These are phyloP conservation scores for Venturia oleaginea DNA, from an alignment of 2,329 filamentous ascomycete genomes.

Conservation along the genomic window DNA sequence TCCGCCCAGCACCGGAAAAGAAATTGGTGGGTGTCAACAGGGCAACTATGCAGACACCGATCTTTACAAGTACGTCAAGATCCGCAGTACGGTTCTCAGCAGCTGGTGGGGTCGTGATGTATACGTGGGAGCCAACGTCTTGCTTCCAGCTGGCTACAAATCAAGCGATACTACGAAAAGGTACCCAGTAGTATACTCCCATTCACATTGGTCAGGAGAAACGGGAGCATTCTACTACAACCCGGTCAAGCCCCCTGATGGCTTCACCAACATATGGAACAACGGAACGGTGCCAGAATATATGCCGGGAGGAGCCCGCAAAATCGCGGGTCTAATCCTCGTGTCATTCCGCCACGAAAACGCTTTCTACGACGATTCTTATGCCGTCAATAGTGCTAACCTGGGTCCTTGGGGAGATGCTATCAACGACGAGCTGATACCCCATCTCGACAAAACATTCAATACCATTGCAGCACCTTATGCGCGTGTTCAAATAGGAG, in stretches of 20 bases:
- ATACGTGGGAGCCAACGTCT: conserved; percentile 30
- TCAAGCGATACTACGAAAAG: conserved; percentile 22
- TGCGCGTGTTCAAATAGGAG: conserved; percentile 30
- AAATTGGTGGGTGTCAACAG: conserved; percentile 30
- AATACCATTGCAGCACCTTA: conserved; percentile 29
- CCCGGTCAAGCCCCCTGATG: background rate
- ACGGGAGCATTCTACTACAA: conserved; percentile 10
- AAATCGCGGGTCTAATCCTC: conserved; percentile 28
- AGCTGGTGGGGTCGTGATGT: conserved; percentile 28
- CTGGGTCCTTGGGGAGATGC: conserved; percentile 32
- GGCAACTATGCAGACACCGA: conserved; percentile 30
- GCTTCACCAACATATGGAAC: background rate
- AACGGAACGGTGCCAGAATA: conserved; percentile 16
- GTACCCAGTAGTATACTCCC: conserved; percentile 29
- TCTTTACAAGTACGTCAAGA: conserved; percentile 28
- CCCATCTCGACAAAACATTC: conserved; percentile 26
- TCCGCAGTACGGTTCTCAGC: conserved; percentile 29
- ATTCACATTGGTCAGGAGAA: conserved; percentile 26
- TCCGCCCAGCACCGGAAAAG: conserved; percentile 23
- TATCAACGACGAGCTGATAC: conserved; percentile 32
- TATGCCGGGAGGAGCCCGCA: conserved; percentile 20
- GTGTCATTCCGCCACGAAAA: conserved; percentile 31
- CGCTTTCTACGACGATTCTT: conserved; percentile 31
- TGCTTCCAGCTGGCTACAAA: conserved; percentile 28
- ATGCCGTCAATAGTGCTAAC: conserved; percentile 32